Percentiles rank a stretch among this genome's conserved stretches.
phyloP scores from a whole-genome alignment of 139 green algal genomes.

The Chlamydomonas incerta region DNA sequence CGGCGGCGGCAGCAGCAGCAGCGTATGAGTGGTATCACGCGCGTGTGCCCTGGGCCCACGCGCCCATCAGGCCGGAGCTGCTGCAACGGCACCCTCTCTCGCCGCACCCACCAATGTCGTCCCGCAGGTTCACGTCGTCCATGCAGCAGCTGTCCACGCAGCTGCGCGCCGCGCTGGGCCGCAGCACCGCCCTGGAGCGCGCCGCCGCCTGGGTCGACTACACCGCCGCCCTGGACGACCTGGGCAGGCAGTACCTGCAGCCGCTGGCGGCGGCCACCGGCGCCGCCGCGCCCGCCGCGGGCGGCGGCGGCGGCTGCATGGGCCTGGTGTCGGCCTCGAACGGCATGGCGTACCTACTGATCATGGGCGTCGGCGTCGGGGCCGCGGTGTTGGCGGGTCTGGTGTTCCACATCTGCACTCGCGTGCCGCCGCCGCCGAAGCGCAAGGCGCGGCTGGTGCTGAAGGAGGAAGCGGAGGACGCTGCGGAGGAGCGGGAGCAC shows the following conservation, averaged over 20 bases:
- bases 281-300: neutral
- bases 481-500: no score
- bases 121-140: slow-evolving; percentile 9
- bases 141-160: slow-evolving; percentile 30
- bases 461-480: slow-evolving; percentile 7
- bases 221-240: neutral
- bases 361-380: neutral
- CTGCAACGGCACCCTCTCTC: no score
- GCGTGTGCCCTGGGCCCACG: no score
- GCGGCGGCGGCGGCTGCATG: slow-evolving; percentile 18
- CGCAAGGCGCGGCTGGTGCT: neutral
- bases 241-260: slow-evolving; percentile 6
- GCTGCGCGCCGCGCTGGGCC: slow-evolving; percentile 19
- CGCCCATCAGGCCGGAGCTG: no score
- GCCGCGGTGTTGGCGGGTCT: neutral
- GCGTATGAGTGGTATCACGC: no score
- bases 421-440: slow-evolving; percentile 11
- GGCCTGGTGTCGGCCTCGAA: neutral
- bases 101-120: no score
- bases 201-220: slow-evolving; percentile 25
- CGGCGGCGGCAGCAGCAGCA: no score
- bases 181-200: neutral
- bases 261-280: neutral
- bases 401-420: slow-evolving; percentile 29
- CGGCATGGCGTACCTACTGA: neutral